Evolutionary conservation across 331 rosid genomes (phyloP), one percentile per base, ranked within the genome.

Genomic region (Arachis monticola): DNA sequence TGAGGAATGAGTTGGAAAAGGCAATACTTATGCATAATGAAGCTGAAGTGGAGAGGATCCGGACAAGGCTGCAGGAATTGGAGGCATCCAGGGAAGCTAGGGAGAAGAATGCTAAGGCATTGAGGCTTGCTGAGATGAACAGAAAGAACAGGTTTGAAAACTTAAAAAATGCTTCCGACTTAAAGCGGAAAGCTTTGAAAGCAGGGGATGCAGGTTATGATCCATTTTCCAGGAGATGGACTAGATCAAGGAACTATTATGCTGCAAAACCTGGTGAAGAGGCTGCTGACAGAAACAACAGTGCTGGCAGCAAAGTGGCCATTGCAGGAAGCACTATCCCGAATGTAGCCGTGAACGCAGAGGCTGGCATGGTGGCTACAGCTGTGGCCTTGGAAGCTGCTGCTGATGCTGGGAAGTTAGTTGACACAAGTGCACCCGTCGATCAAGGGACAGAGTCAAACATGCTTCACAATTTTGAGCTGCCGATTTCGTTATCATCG

Each of bases 191-290:
- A 46, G 72, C 62, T 61, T 82, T 95, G 82, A 95, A 87, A 85
- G 96, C 93, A 1, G 99, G 99, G 44, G 97, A 95, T 85, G 97
- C 91, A 5, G 97, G 99, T 79, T 92, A 95, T 75, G 99, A 95
- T 86, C 99, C 97, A 22, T 94, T 94, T 83, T 94, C 99, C n/a
- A 90, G 97, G 87, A 84, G 99, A 81, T 94, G 99, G 99, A 94
- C 99, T 31, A 82, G 97, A 81, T 92, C 99, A 13, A 94, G 92
- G 77, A 94, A 94, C 81, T 94, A 94, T 82, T 94, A 88, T 70
- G 87, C 82, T 67, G 50, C 88, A 62, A 84, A 83, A 45, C 89
- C 90, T 1, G 92, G 85, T 42, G 96, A 79, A 72, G 82, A 58
- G 59, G 74, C 60, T 59, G 77, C 65, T 8, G 88, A 78, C 67